Conservation (phyloP, 2,329 filamentous ascomycete species). For the Diaporthe sp. region DNA sequence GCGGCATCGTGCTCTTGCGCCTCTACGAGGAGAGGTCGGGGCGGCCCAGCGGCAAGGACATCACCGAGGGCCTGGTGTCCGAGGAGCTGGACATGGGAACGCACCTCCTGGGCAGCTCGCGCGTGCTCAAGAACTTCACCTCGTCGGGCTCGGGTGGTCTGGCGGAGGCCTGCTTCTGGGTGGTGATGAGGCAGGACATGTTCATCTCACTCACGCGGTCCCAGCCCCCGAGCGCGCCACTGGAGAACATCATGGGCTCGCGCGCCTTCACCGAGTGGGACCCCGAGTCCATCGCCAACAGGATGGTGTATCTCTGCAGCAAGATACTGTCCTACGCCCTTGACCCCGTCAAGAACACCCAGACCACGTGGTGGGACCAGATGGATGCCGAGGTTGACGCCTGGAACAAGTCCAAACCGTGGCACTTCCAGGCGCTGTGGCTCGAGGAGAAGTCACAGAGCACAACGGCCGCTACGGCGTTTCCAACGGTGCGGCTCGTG, state of each 20-base stretch:
- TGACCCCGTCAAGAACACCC: constrained; percentile 49
- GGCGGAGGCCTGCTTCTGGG: constrained; percentile 61
- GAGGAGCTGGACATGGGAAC: constrained; percentile 48
- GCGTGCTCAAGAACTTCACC: constrained; percentile 47
- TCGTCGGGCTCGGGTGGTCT: constrained; percentile 49
- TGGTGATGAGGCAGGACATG: constrained; percentile 64
- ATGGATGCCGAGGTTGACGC: constrained; percentile 44
- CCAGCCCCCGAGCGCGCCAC: constrained; percentile 52
- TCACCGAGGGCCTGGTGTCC: constrained; percentile 22
- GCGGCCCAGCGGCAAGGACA: constrained; percentile 45
- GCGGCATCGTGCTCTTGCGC: constrained; percentile 54
- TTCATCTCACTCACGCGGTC: constrained; percentile 60
- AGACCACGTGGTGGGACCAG: constrained; percentile 42
- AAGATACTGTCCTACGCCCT: constrained; percentile 52
- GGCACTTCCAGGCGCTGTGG: constrained; percentile 23
- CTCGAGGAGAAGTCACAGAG: not conserved
- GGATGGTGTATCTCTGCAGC: constrained; percentile 47
- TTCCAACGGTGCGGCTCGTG: constrained; percentile 42
- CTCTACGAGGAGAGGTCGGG: constrained; percentile 56
- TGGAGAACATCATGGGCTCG: constrained; percentile 52
- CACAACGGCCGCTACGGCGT: constrained; percentile 7
- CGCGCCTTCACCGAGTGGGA: constrained; percentile 45
- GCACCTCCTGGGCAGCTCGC: constrained; percentile 48
- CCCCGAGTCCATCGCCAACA: constrained; percentile 48
- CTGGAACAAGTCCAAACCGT: constrained; percentile 46